These are phyloP conservation scores for Trichoderma breve DNA, from an alignment of 2,329 filamentous ascomycete genomes.

Conservation along the genomic window DNA sequence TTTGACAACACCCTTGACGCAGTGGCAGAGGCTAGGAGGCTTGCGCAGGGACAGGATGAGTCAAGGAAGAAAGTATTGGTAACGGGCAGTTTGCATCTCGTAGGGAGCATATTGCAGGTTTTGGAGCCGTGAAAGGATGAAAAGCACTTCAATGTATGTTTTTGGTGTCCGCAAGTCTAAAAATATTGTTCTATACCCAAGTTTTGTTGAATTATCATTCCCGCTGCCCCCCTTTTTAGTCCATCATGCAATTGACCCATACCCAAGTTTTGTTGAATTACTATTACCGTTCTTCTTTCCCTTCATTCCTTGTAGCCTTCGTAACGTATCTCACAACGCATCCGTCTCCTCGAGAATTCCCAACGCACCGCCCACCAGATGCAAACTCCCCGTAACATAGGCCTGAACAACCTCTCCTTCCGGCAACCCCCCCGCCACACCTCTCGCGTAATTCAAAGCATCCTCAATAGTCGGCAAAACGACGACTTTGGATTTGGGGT, in stretches of 20 bases:
- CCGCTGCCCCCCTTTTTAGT: too few relatives aligned
- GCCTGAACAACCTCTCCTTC: conserved; percentile 43
- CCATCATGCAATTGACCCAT: too few relatives aligned
- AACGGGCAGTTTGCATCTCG: conserved; percentile 82
- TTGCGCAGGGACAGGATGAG: conserved; percentile 37
- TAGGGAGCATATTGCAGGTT: conserved; percentile 73
- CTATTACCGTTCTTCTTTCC: too few relatives aligned
- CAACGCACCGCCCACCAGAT: conserved; percentile 58
- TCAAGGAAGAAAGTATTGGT: conserved; percentile 59
- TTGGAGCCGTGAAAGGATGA: conserved; percentile 48
- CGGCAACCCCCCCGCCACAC: not conserved
- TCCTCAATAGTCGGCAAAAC: conserved; percentile 55
- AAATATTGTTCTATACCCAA: not conserved
- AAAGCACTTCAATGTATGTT: not conserved
- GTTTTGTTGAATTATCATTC: not conserved
- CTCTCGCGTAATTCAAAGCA: conserved; percentile 48
- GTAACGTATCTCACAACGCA: conserved; percentile 36
- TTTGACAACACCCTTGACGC: conserved; percentile 71
- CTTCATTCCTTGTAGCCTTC: too few relatives aligned
- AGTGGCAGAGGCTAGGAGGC: conserved; percentile 53
- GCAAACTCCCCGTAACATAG: conserved; percentile 61
- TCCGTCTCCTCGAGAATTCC: conserved; percentile 48
- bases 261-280: not conserved
- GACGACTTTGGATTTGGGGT: conserved; percentile 45
- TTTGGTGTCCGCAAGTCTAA: not conserved